Base-by-base conservation (phyloP, 192 early-diverging fungal genomes). In the Glomus cerebriforme region DNA sequence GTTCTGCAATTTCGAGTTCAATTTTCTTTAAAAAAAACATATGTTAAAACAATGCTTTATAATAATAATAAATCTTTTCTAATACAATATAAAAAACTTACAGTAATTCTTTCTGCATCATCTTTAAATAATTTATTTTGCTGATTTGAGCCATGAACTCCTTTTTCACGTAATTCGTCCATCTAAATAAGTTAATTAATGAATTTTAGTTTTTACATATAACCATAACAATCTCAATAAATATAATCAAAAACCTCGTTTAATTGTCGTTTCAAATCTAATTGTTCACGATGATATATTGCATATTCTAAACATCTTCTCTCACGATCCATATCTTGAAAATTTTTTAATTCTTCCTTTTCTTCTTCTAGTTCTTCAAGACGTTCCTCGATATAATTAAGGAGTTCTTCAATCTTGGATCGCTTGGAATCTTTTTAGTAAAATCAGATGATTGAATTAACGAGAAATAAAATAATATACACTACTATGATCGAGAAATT, bases 281-380 rank as follows among this genome's bases (percentile, higher is more conserved):
- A 86, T 76, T 95, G 95, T 85, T 99, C 97, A 12, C 93, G 88
- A 64, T 90, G 91, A 83, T 95, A 96, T 35, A 99, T 95, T n/a
- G 95, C 91, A 82, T 98, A 97, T 80, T 98, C 96, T 8, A 98
- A 85, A 31, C 91, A 93, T 34, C 96, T 86, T 39, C 96, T 88
- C 73, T 97, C 94, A 47, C 90, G 86, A 79, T 99, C 97, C 76
- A 92, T 85, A 13, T 91, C 86, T 71, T 97, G 96, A 82, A 92
- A 99, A 81, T 95, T 85, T 78, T 92, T 90, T 49, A 99, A 82
- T 82, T 99, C 96, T 29, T 95, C 92, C 76, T 98, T 98, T 81
- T 99, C 98, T 29, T 92, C 88, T 73, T 99, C 95, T 22, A 99
- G 89, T 80, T 98, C 96, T 9, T 84, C 84, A 59, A 99, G 81